Evolutionary conservation across 441 rosid genomes (phyloP), one percentile per base, ranked within the genome.

Genomic region (Biscutella laevigata): DNA sequence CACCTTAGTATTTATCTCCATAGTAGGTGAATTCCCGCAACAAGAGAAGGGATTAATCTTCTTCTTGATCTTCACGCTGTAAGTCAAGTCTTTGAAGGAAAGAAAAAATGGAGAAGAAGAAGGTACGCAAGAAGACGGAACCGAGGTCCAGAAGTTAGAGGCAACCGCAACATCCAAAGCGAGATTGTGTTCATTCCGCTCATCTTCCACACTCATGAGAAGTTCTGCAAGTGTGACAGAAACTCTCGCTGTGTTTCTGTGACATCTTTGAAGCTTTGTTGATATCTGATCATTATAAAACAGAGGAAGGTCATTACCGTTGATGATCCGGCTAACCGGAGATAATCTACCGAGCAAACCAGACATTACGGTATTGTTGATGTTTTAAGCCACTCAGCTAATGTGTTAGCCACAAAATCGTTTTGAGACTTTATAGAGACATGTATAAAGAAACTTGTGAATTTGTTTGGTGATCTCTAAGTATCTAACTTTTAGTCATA

Each of bases 181-280:
- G 20, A 44, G 65, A 20, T 40, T 58, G 1, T 19, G 66, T n/a
- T 67, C 77, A n/a, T 21, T 38, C 2, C 57, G 74, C 8, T 77
- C 73, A 25, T 77, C 82, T 29, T 85, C 87, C 2, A 79, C 86
- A 10, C 52, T 64, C 77, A 7, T 77, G 15, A 85, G 68, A 29
- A 85, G 84, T 48, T 88, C 88, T 1, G 84, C 83, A 3, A 85
- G 81, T 7, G 90, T 69, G 39, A 64, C 61, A 19, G 95, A 85
- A 40, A 75, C 74, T 4, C 53, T 3, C 10, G 79, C 44, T 20
- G 56, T 74, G 35, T 69, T 30, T 48, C 34, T 63, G 6, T 74
- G 66, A 58, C 40, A 56, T 6, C 64, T 71, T 36, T 70, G 82
- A 59, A 70, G 73, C 64, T 79, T 81, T 35, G 67, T 35, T 2